Conservation (phyloP, 192 early-diverging fungal species). For the Coemansia sp. region DNA sequence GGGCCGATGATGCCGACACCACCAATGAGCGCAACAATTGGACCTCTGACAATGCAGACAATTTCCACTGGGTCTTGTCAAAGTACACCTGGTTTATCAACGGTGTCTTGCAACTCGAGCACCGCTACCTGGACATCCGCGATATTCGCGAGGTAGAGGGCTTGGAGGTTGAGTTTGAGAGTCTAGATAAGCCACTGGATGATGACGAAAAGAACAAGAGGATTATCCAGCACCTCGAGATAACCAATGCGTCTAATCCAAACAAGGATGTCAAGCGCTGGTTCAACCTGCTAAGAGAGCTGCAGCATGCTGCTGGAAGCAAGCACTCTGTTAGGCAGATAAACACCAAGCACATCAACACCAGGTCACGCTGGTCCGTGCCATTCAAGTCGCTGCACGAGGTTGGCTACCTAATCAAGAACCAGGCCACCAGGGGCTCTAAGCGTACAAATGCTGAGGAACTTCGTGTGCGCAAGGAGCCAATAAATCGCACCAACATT, state of each 20-base stretch:
- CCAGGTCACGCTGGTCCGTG: conserved; percentile 48
- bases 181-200: not conserved
- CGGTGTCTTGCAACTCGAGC: conserved; percentile 22
- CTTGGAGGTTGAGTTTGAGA: conserved; percentile 15
- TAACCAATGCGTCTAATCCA: conserved; percentile 29
- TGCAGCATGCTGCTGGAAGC: conserved; percentile 28
- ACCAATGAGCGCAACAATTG: conserved; percentile 34
- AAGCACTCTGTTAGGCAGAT: conserved; percentile 43
- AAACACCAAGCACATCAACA: conserved; percentile 53
- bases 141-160: conserved; percentile 34
- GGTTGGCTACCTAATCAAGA: conserved; percentile 49
- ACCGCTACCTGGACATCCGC: conserved; percentile 40
- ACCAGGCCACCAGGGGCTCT: conserved; percentile 20
- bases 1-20: not conserved
- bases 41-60: conserved; percentile 37
- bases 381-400: conserved; percentile 51
- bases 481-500: conserved; percentile 33
- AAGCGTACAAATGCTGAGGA: conserved; percentile 16
- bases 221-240: conserved; percentile 25
- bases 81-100: conserved; percentile 27
- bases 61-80: conserved; percentile 42
- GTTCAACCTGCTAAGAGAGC: conserved; percentile 25
- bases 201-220: conserved; percentile 11
- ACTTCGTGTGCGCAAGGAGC: not conserved
- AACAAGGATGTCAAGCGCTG: conserved; percentile 32